phyloP scores from a whole-genome alignment of 2,329 filamentous ascomycete genomes.

The Penicillium sp. region DNA sequence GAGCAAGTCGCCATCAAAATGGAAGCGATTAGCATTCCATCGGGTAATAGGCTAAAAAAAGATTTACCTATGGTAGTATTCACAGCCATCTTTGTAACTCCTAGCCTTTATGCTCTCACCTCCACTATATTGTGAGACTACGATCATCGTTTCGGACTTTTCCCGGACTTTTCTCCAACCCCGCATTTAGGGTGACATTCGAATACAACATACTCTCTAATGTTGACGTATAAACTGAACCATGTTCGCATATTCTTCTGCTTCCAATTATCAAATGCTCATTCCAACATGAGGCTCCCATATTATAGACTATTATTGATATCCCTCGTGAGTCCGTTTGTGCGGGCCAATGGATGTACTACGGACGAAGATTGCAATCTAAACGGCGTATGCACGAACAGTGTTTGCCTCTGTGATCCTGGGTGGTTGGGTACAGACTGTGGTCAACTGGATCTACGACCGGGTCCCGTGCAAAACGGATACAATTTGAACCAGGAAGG shows the following conservation, averaged over 20 bases:
- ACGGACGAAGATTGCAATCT: slow-evolving; percentile 41
- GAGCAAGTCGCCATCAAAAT: not conserved
- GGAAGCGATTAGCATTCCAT: not conserved
- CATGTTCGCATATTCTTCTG: no score
- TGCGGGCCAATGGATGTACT: slow-evolving; percentile 15
- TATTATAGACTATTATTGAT: no score
- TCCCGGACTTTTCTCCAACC: not conserved
- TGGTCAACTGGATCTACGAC: slow-evolving; percentile 46
- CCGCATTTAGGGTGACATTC: no score
- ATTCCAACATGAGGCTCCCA: no score
- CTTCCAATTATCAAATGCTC: no score
- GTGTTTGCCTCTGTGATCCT: slow-evolving; percentile 32
- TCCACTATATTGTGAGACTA: not conserved
- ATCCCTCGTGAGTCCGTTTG: no score
- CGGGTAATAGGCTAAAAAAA: not conserved
- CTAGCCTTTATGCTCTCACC: not conserved
- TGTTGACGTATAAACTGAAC: no score
- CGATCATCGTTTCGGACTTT: not conserved
- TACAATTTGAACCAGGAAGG: slow-evolving; percentile 48
- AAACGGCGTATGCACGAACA: slow-evolving; percentile 36
- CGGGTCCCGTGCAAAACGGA: slow-evolving; percentile 41
- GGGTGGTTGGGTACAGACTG: slow-evolving; percentile 49
- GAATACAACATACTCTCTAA: no score
- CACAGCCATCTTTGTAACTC: not conserved
- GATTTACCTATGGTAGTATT: not conserved